Percentiles rank a stretch among this genome's conserved stretches.
phyloP scores from a whole-genome alignment of 306 rosid genomes.

The Cicer judaicum region DNA sequence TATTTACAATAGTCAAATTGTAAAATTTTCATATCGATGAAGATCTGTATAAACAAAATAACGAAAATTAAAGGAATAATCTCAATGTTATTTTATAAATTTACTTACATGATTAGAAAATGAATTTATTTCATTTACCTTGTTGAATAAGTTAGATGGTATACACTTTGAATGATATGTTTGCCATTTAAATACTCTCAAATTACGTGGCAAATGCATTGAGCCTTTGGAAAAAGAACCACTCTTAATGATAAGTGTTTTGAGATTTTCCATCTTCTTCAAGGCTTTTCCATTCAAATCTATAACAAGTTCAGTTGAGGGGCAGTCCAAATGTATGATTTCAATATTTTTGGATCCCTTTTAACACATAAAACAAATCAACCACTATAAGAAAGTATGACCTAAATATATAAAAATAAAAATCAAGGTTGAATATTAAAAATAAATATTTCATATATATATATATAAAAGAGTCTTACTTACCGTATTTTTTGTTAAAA shows the following conservation, averaged over 20 bases:
- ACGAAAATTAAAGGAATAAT: no score
- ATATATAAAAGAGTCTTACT: background rate
- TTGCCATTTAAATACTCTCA: background rate
- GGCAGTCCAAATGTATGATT: background rate
- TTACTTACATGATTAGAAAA: background rate
- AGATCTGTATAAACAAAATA: no score
- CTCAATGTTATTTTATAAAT: no score
- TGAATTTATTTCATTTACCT: background rate
- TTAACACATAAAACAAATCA: background rate
- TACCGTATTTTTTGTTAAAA: background rate
- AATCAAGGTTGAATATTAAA: background rate
- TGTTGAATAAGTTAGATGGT: background rate
- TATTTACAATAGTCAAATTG: no score
- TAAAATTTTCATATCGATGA: no score
- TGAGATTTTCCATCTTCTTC: background rate
- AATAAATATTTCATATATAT: background rate
- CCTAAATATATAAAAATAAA: background rate
- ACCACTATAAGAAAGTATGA: background rate
- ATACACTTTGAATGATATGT: background rate
- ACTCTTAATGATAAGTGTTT: background rate
- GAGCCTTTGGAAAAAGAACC: background rate
- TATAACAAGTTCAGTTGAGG: background rate
- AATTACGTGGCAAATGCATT: background rate
- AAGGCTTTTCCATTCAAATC: background rate
- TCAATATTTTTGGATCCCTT: background rate